These are phyloP conservation scores for Albugo laibachii DNA, from an alignment of 352 stramenopile genomes.

Conservation along the genomic window DNA sequence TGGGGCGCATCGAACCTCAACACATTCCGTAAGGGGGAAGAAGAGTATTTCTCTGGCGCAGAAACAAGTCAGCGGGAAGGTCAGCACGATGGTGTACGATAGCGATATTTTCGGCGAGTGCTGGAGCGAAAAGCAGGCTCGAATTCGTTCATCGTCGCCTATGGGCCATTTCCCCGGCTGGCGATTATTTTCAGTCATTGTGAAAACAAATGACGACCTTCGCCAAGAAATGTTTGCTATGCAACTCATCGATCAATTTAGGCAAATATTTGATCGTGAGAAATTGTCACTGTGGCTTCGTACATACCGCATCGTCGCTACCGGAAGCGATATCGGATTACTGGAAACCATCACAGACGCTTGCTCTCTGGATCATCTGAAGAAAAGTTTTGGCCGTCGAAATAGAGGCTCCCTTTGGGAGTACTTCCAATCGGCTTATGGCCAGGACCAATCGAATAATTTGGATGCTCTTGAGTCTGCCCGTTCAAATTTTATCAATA, in stretches of 20 bases:
- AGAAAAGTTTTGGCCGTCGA: constrained; percentile 82
- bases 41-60: too few species aligned
- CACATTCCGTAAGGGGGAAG: too few species aligned
- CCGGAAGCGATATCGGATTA: constrained; percentile 82
- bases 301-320: constrained; percentile 91
- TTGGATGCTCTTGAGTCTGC: constrained; percentile 25
- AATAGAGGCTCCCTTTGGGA: constrained; percentile 36
- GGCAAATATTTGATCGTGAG: constrained; percentile 87
- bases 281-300: constrained; percentile 83
- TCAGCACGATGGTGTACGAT: constrained; percentile 37
- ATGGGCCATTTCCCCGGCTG: constrained; percentile 69
- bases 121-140: constrained; percentile 35
- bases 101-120: constrained; percentile 60
- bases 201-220: constrained; percentile 97
- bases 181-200: constrained; percentile 86
- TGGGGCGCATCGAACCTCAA: too few species aligned
- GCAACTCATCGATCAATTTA: constrained; percentile 91
- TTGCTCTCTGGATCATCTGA: constrained; percentile 92
- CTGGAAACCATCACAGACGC: constrained; percentile 92
- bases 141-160: constrained; percentile 42
- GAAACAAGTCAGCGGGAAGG: neutral
- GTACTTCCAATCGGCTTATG: constrained; percentile 75
- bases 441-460: constrained; percentile 14
- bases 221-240: constrained; percentile 94
- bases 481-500: constrained; percentile 87